phyloP scores from a whole-genome alignment of 2,329 filamentous ascomycete species.

The Colletotrichum camelliae region DNA sequence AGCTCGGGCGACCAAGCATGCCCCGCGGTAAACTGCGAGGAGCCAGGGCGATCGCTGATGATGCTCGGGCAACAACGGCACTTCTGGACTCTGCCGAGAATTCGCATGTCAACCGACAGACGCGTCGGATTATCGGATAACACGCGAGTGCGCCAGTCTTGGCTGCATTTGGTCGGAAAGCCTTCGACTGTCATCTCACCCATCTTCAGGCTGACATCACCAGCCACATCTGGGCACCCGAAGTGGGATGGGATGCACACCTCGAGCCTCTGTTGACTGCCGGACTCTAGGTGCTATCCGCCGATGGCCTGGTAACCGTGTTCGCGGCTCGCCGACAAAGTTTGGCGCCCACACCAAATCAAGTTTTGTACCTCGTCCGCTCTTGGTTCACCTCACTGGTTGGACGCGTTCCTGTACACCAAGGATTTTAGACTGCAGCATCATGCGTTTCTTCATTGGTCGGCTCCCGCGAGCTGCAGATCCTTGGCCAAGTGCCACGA shows the following conservation, averaged over 20 bases:
- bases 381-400: not conserved
- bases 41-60: not conserved
- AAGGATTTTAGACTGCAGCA: slow-evolving; percentile 3
- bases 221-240: not conserved
- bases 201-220: not conserved
- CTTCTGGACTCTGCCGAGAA: not conserved
- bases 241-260: not conserved
- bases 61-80: slow-evolving; percentile 5
- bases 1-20: not conserved
- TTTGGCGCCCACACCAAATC: slow-evolving; percentile 1
- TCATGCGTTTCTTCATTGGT: not conserved
- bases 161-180: not conserved
- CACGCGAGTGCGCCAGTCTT: not conserved
- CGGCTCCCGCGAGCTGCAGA: not conserved
- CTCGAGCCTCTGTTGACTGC: not conserved
- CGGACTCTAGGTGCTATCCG: not conserved
- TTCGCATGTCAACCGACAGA: not conserved
- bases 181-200: not conserved
- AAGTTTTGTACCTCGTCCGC: slow-evolving; percentile 13
- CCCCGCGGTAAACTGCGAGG: not conserved
- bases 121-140: not conserved
- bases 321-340: not conserved
- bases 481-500: slow-evolving; percentile 10
- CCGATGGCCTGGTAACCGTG: not conserved
- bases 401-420: slow-evolving; percentile 21